Base-by-base conservation (phyloP, 352 stramenopile species). In the Globisporangium iwayamae region DNA sequence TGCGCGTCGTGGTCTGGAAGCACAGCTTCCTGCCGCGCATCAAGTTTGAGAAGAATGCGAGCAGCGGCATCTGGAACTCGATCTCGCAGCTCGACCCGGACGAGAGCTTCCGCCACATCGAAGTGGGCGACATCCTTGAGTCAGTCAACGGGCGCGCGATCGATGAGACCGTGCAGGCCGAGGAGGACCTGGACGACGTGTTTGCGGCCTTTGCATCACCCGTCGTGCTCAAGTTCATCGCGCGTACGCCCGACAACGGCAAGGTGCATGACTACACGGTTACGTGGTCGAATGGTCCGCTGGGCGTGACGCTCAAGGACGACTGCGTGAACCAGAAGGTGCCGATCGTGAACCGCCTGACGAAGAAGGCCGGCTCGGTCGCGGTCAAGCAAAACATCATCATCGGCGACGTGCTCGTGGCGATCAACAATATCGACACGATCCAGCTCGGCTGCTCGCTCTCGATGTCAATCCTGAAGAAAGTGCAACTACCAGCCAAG, bases 351-450 rank as follows among this genome's bases (percentile, higher is more conserved):
- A 93, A 95, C 61, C 86, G 86, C 8, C 70, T 95, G 41, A 95
- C 86, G 11, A 93, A 93, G 67, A 95, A 95, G 67, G 74, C 79
- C 4, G 86, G 86, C 20, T 95, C 86, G 10, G 86, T 95, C 50
- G 86, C 86, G 30, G 80, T 95, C 16, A 95, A 95, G 67, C 84
- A 95, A 65, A 95, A 95, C 63, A 95, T 95, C 56, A 82, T 79
- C 20, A 95, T 95, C 52, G 86, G 86, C 25, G 86, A 95, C 48
- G 79, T 95, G 20, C 71, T 95, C 13, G 85, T 93, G 50, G 83
- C 86, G 36, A 95, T 95, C 66, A 95, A 95, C 76, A 95, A 95
- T 68, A 95, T 95, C 30, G 86, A 95, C 60, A 95, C 86, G 18
- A 93, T 95, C 62, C 85, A 93, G 68, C 73, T 95, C 34, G 86